A percentile compares a stretch with the other conserved stretches of the same genome.
Conservation (phyloP, 139 green algal genomes). For the Tetradesmus lagerheimii region DNA sequence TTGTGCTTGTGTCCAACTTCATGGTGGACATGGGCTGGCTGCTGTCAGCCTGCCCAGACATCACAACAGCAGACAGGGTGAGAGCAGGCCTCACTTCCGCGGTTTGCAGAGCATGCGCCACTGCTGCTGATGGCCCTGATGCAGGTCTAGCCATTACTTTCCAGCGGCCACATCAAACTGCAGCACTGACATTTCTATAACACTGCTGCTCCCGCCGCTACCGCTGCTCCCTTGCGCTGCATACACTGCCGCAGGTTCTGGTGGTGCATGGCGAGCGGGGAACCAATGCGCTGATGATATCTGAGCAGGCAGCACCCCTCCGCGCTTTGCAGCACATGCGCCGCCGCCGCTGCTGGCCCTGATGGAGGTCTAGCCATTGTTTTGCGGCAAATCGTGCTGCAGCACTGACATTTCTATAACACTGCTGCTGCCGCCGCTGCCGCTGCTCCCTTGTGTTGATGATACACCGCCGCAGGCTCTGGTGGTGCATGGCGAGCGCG, state of each 20-base stretch:
- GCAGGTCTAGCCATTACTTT: too few species aligned
- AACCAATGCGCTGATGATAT: background rate
- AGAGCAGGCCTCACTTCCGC: too few species aligned
- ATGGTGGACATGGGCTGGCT: slow-evolving; percentile 83
- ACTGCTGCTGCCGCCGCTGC: background rate
- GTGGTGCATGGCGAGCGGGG: slow-evolving; percentile 50
- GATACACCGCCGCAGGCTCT: background rate
- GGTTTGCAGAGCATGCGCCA: too few species aligned
- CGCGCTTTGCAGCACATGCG: too few species aligned
- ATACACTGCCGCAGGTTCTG: background rate
- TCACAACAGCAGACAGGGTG: slow-evolving; percentile 41
- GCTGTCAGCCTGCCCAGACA: slow-evolving; percentile 65
- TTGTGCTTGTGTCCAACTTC: slow-evolving; percentile 77
- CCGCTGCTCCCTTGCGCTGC: background rate
- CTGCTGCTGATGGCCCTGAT: too few species aligned
- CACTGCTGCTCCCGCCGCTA: background rate
- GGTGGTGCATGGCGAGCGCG: slow-evolving; percentile 49
- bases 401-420: background rate
- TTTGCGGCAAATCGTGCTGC: slow-evolving; percentile 79
- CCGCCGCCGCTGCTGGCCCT: background rate
- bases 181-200: background rate
- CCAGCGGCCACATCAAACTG: too few species aligned
- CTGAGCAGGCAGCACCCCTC: background rate
- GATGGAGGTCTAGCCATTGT: too few species aligned
- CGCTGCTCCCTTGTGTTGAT: background rate